Evolutionary conservation across 2,329 filamentous ascomycete genomes (phyloP).

Genomic region (Beauveria varroae): DNA sequence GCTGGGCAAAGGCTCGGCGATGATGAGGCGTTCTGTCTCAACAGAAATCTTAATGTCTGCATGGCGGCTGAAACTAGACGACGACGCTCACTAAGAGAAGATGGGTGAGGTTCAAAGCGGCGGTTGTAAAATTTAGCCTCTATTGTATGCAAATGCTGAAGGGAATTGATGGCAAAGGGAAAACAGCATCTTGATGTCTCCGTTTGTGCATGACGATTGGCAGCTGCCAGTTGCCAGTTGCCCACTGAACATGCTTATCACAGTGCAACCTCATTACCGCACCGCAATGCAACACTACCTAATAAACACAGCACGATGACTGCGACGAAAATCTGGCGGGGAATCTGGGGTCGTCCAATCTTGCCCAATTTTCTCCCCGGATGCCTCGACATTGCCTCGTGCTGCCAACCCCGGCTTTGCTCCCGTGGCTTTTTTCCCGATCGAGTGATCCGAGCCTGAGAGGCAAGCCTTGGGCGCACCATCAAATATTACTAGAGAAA

Average conservation of each 20-base stretch:
- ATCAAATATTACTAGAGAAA: neutral
- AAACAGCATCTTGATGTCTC: neutral
- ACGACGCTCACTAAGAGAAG: neutral
- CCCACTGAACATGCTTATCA: neutral
- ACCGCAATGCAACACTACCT: neutral
- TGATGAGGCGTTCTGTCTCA: neutral
- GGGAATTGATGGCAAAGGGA: neutral
- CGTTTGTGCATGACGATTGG: neutral
- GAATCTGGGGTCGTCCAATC: neutral
- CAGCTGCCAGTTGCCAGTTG: neutral
- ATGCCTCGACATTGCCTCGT: neutral
- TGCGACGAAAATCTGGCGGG: neutral
- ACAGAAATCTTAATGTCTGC: neutral
- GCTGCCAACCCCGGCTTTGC: neutral
- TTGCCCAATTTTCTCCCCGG: neutral
- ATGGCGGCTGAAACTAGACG: neutral
- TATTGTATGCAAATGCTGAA: neutral
- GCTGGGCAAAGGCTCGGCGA: conserved; percentile 3
- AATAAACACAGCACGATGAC: neutral
- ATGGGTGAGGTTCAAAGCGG: neutral
- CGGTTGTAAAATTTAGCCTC: neutral
- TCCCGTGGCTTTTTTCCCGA: neutral
- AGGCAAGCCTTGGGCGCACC: neutral
- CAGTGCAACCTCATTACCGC: neutral
- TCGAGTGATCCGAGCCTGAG: neutral